phyloP scores from a whole-genome alignment of 306 rosid genomes.

The Crataegus laevigata region DNA sequence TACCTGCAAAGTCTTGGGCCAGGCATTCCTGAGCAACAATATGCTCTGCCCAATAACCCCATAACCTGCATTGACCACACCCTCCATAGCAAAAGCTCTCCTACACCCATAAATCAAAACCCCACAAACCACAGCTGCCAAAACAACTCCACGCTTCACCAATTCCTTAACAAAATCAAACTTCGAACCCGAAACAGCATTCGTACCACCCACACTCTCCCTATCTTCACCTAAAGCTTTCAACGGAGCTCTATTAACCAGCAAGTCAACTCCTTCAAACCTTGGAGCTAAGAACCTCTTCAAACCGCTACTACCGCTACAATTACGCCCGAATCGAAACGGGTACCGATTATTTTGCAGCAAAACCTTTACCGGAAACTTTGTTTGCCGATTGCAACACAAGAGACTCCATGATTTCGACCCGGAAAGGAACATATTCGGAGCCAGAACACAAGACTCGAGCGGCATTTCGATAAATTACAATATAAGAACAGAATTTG shows the following conservation, averaged over 20 bases:
- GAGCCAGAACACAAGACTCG: slow-evolving; percentile 26
- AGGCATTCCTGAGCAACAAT: slow-evolving; percentile 58
- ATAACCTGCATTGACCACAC: slow-evolving; percentile 56
- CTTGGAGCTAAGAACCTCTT: slow-evolving; percentile 17
- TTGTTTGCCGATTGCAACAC: slow-evolving; percentile 22
- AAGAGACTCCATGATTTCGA: slow-evolving; percentile 18
- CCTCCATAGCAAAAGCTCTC: slow-evolving; percentile 62
- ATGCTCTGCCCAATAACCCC: slow-evolving; percentile 67
- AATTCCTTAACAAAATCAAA: slow-evolving; percentile 29
- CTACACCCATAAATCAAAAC: slow-evolving; percentile 51
- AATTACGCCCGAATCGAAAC: slow-evolving; percentile 15
- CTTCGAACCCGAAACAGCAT: slow-evolving; percentile 28
- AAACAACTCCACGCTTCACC: slow-evolving; percentile 49
- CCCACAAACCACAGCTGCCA: slow-evolving; percentile 66
- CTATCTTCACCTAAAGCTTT: slow-evolving; percentile 25
- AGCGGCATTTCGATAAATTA: slow-evolving; percentile 28
- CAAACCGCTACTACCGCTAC: slow-evolving; percentile 11
- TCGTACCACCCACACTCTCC: slow-evolving; percentile 20
- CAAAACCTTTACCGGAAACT: slow-evolving; percentile 31
- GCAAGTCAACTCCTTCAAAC: slow-evolving; percentile 5
- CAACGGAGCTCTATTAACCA: slow-evolving; percentile 31
- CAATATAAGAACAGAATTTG: neutral
- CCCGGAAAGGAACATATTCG: slow-evolving; percentile 11
- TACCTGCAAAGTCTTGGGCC: slow-evolving; percentile 73
- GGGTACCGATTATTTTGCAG: slow-evolving; percentile 19